These are phyloP conservation scores for Harringtonia lauricola DNA, from an alignment of 2,329 filamentous ascomycete species.

Conservation along the genomic window DNA sequence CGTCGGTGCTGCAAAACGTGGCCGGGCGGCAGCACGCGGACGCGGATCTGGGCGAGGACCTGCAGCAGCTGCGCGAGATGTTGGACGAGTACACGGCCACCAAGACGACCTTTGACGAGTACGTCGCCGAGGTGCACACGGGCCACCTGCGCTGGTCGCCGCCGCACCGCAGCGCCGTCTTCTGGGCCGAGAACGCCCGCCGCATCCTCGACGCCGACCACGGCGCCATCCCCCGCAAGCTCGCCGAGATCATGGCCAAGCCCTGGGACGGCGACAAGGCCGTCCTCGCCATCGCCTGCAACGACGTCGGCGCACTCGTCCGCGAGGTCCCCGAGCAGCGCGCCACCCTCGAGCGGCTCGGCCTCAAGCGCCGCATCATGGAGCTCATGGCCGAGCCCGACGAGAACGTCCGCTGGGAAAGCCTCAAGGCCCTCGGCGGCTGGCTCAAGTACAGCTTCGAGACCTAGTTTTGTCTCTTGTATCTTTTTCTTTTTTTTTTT, in stretches of 20 bases:
- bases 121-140: slow-evolving; percentile 73
- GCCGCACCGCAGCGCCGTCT: slow-evolving; percentile 73
- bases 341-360: slow-evolving; percentile 67
- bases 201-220: slow-evolving; percentile 78
- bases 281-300: slow-evolving; percentile 85
- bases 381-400: slow-evolving; percentile 85
- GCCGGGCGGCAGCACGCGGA: slow-evolving; percentile 52
- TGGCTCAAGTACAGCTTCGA: slow-evolving; percentile 58
- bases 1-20: slow-evolving; percentile 52
- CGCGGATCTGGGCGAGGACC: slow-evolving; percentile 51
- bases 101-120: slow-evolving; percentile 76
- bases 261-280: slow-evolving; percentile 73
- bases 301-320: slow-evolving; percentile 80
- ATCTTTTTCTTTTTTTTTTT: neutral
- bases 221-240: slow-evolving; percentile 64
- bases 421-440: slow-evolving; percentile 64
- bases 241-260: slow-evolving; percentile 71
- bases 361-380: slow-evolving; percentile 82
- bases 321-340: slow-evolving; percentile 83
- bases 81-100: slow-evolving; percentile 58
- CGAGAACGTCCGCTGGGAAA: slow-evolving; percentile 87
- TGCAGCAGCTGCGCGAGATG: slow-evolving; percentile 49
- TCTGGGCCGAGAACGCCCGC: slow-evolving; percentile 87
- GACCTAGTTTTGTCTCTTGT: slow-evolving; percentile 14
- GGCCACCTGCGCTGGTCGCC: slow-evolving; percentile 90